Evolutionary conservation across 805 yeast genomes (phyloP).

Genomic region (Saccharomycopsis microspora): DNA sequence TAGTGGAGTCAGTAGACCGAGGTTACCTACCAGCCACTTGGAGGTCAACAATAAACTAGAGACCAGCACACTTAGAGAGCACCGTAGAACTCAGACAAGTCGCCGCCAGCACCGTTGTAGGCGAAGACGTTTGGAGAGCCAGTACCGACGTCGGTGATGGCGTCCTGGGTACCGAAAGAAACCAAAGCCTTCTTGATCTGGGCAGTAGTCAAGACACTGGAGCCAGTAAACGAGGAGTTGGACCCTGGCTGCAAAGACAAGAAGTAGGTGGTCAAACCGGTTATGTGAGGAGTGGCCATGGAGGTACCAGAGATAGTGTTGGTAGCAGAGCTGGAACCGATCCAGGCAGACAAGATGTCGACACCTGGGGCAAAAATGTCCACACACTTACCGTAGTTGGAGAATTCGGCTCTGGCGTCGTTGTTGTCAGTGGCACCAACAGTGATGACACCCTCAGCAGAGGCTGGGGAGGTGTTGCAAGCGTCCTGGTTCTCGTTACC

Average conservation of each 20-base stretch:
- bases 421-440: constrained; percentile 37
- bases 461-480: constrained; percentile 47
- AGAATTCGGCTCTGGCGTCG: constrained; percentile 38
- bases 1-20: too few species aligned
- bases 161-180: constrained; percentile 38
- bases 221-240: constrained; percentile 22
- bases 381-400: constrained; percentile 42
- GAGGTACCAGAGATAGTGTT: constrained; percentile 49
- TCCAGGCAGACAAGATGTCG: constrained; percentile 43
- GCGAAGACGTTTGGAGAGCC: constrained; percentile 71
- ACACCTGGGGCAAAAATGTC: constrained; percentile 47
- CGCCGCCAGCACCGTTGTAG: constrained; percentile 73
- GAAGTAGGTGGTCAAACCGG: constrained; percentile 44
- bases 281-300: constrained; percentile 52
- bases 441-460: constrained; percentile 41
- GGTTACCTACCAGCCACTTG: too few species aligned
- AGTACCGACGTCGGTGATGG: constrained; percentile 32
- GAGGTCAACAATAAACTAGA: too few species aligned
- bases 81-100: constrained; percentile 42
- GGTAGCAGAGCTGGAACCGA: constrained; percentile 38
- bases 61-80: too few species aligned
- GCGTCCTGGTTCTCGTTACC: constrained; percentile 53
- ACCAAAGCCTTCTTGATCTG: constrained; percentile 44
- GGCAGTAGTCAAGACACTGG: constrained; percentile 16
- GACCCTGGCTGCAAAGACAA: constrained; percentile 43